Evolutionary conservation across 176 grass and related monocot species (phyloP).

Genomic region (Aegilops sharonensis): DNA sequence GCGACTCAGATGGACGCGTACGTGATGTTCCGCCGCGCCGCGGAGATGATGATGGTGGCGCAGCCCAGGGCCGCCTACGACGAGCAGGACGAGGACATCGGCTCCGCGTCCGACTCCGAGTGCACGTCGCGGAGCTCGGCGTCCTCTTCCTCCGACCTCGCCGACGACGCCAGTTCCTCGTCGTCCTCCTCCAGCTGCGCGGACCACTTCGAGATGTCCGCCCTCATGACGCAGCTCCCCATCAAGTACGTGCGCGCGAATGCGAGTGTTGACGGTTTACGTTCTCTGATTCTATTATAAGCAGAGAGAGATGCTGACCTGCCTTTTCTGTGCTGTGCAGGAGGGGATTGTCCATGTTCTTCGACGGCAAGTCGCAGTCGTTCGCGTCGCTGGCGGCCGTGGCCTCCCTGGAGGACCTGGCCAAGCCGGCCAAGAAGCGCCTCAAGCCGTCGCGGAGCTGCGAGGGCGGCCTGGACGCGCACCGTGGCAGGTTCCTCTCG

Average conservation of each 20-base stretch:
- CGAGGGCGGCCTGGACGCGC: constrained; percentile 52
- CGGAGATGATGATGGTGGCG: neutral
- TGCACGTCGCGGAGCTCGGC: constrained; percentile 19
- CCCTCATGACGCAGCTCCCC: constrained; percentile 60
- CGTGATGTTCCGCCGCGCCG: constrained; percentile 12
- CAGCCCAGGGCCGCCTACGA: neutral
- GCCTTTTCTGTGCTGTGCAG: constrained; percentile 15
- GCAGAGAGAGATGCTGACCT: neutral
- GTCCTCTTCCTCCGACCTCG: constrained; percentile 44
- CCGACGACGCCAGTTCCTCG: constrained; percentile 53
- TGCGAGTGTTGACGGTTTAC: neutral
- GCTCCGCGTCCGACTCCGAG: constrained; percentile 53
- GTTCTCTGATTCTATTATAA: neutral
- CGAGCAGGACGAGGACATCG: constrained; percentile 66
- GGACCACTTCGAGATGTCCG: constrained; percentile 58
- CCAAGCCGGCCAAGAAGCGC: constrained; percentile 58
- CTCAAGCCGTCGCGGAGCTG: constrained; percentile 56
- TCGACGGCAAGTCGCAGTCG: constrained; percentile 76
- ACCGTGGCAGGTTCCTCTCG: constrained; percentile 31
- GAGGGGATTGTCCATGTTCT: constrained; percentile 62
- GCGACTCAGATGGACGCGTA: constrained; percentile 36
- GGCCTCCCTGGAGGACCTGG: constrained; percentile 50
- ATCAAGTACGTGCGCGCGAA: constrained; percentile 42
- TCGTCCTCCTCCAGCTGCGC: constrained; percentile 21
- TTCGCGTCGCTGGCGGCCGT: constrained; percentile 62